Evolutionary conservation across 192 early-diverging fungal genomes (phyloP).

Genomic region (Coemansia sp.): DNA sequence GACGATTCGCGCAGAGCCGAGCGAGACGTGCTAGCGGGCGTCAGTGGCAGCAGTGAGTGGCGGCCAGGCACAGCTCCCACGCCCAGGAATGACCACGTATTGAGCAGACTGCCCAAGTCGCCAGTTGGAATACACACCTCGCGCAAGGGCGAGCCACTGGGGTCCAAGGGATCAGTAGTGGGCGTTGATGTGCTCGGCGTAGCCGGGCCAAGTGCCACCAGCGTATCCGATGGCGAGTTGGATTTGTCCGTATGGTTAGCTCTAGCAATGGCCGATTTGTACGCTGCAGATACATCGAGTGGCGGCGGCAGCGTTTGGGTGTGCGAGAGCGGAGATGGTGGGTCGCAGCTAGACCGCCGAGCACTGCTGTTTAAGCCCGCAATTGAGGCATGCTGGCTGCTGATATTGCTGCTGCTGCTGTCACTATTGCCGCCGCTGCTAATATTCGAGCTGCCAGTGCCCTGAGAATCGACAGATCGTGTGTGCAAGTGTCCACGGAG

Average conservation of each 20-base stretch:
- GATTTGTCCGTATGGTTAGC: not conserved
- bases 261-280: not conserved
- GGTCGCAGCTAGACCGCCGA: not conserved
- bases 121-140: slow-evolving; percentile 45
- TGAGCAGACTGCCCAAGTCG: slow-evolving; percentile 39
- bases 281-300: slow-evolving; percentile 25
- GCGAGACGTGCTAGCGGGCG: not conserved
- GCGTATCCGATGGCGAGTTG: slow-evolving; percentile 41
- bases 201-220: slow-evolving; percentile 27
- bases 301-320: slow-evolving; percentile 29
- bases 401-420: slow-evolving; percentile 8
- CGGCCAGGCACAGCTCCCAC: not conserved
- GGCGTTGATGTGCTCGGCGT: slow-evolving; percentile 6
- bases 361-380: not conserved
- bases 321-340: not conserved
- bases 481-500: slow-evolving; percentile 39
- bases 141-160: slow-evolving; percentile 18
- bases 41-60: not conserved
- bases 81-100: slow-evolving; percentile 37
- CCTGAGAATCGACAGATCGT: slow-evolving; percentile 21
- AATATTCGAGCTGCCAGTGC: not conserved
- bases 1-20: not conserved
- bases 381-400: slow-evolving; percentile 12
- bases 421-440: not conserved
- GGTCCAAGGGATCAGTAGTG: not conserved